Conservation (phyloP, 73 alveolate species). For the Stentor roeselii region DNA sequence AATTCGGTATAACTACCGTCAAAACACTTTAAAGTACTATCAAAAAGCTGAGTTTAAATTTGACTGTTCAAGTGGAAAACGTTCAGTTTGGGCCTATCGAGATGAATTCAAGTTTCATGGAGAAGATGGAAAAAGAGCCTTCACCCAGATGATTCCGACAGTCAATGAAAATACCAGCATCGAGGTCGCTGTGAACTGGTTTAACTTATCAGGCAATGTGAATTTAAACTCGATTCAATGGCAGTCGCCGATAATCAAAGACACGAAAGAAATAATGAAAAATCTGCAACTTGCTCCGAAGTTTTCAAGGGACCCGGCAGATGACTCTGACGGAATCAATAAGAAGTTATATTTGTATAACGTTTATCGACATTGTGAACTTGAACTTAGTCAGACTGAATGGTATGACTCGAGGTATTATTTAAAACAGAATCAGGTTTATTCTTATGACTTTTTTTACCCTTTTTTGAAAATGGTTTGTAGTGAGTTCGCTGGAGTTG, state of each 20-base stretch:
- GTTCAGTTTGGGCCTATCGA: background rate
- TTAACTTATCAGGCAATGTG: conserved; percentile 11
- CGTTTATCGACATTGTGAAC: conserved; percentile 8
- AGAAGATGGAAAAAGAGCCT: background rate
- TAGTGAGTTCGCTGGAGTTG: conserved; percentile 33
- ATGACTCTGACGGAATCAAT: conserved; percentile 10
- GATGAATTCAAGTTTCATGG: conserved; percentile 27
- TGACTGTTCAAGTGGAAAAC: conserved; percentile 1
- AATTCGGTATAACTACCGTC: background rate
- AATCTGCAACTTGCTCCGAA: background rate
- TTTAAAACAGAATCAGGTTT: background rate
- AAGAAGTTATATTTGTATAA: conserved; percentile 21
- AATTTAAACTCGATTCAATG: conserved; percentile 13
- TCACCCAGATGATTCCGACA: conserved; percentile 10
- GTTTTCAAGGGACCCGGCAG: background rate
- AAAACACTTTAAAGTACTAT: background rate
- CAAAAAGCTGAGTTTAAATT: conserved; percentile 20
- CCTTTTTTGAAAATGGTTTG: conserved; percentile 15
- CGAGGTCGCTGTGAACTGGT: conserved; percentile 25
- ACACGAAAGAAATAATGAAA: background rate
- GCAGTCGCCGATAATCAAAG: conserved; percentile 17
- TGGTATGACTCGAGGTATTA: conserved; percentile 28
- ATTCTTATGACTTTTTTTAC: background rate
- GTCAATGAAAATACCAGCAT: background rate
- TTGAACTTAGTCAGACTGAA: conserved; percentile 25